phyloP scores from a whole-genome alignment of 2,329 filamentous ascomycete genomes.

The Dichotomopilus funicola region DNA sequence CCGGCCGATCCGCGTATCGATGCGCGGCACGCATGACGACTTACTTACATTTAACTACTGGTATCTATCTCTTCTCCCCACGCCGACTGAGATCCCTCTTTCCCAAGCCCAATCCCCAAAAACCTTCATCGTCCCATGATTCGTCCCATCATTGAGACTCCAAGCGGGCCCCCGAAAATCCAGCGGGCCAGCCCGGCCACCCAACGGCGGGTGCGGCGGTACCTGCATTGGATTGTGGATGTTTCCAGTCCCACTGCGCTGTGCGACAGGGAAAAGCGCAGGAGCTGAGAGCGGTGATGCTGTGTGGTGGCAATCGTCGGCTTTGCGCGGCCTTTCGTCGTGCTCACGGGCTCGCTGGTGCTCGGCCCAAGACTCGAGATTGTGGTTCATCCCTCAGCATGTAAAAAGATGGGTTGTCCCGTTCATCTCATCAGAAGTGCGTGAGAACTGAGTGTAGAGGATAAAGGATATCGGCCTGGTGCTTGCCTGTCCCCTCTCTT shows the following conservation, averaged over 20 bases:
- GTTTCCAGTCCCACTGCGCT: too few relatives aligned
- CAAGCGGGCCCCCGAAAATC: neutral
- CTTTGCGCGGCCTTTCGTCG: conserved; percentile 14
- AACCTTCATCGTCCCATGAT: neutral
- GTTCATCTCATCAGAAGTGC: too few relatives aligned
- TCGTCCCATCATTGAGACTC: neutral
- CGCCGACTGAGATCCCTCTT: too few relatives aligned
- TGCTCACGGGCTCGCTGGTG: neutral
- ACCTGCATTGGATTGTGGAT: conserved; percentile 2
- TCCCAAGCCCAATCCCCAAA: neutral
- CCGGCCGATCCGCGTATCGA: too few relatives aligned
- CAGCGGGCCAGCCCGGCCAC: conserved; percentile 2
- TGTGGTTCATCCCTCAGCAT: too few relatives aligned
- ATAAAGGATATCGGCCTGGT: too few relatives aligned
- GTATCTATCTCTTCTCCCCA: too few relatives aligned
- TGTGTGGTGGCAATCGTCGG: conserved; percentile 18
- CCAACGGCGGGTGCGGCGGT: neutral
- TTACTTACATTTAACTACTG: too few relatives aligned
- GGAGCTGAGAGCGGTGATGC: neutral
- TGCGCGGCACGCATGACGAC: too few relatives aligned
- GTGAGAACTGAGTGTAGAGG: too few relatives aligned
- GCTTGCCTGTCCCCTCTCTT: too few relatives aligned
- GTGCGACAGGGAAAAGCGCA: neutral
- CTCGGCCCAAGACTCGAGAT: neutral
- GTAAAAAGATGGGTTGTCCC: too few relatives aligned